These are phyloP conservation scores for Phytophthora brassicae DNA, from an alignment of 352 stramenopile species.

Conservation along the genomic window DNA sequence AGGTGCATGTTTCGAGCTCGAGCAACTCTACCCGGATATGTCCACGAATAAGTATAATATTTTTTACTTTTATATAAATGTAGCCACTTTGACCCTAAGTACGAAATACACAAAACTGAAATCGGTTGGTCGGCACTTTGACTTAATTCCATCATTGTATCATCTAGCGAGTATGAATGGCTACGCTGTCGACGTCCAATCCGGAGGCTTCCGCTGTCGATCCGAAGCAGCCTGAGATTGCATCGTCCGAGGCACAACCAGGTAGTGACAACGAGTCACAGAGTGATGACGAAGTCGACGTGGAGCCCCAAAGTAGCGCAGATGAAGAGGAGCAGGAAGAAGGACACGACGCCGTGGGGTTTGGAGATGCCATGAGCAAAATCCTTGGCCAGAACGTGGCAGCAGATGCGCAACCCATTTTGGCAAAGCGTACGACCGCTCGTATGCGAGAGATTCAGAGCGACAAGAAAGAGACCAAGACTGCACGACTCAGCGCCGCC, in stretches of 20 bases:
- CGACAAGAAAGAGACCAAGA: slow-evolving; percentile 77
- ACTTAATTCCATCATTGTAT: slow-evolving; percentile 3
- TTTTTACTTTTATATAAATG: neutral
- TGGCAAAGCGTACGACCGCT: slow-evolving; percentile 81
- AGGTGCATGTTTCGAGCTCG: slow-evolving; percentile 41
- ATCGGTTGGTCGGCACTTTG: slow-evolving; percentile 17
- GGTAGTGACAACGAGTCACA: slow-evolving; percentile 9
- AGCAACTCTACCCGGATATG: slow-evolving; percentile 43
- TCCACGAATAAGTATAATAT: neutral
- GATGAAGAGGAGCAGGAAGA: slow-evolving; percentile 33
- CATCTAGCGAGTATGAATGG: no score
- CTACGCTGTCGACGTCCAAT: slow-evolving; percentile 4
- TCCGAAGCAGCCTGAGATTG: slow-evolving; percentile 1
- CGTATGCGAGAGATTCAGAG: slow-evolving; percentile 83
- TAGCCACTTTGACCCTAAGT: neutral
- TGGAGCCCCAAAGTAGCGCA: slow-evolving; percentile 21
- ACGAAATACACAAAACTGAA: neutral
- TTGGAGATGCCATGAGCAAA: slow-evolving; percentile 88
- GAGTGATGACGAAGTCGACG: slow-evolving; percentile 20
- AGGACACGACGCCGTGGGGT: slow-evolving; percentile 67
- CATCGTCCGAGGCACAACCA: neutral
- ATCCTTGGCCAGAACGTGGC: slow-evolving; percentile 76
- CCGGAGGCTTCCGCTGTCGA: neutral
- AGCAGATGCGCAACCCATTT: slow-evolving; percentile 69
- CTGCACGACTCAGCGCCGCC: slow-evolving; percentile 58